Base-by-base conservation (phyloP, 177 flowering plant genomes). In the Telopea speciosissima region DNA sequence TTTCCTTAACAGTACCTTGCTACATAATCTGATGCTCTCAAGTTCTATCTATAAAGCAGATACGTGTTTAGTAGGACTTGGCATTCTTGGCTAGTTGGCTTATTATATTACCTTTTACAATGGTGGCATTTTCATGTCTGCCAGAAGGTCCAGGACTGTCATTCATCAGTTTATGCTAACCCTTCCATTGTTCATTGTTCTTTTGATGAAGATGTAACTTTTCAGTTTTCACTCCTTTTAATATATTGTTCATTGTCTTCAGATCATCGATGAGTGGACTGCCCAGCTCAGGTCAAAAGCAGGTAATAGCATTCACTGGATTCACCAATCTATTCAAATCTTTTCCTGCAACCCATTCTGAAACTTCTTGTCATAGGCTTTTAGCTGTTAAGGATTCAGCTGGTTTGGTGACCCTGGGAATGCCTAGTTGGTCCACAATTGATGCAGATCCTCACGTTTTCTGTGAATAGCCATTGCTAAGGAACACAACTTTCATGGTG, bases 231-330 rank as follows among this genome's bases (percentile, higher is more conserved):
- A 36, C 40, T 36, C 40, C 8, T 36, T 71, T 44, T 42, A 25
- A 60, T 72, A 9, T 72, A 13, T 40, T n/a, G 19, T n/a, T 75
- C 63, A 42, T 36, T 65, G 16, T 69, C 1, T 77, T 75, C 88
- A 92, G 98, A 73, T 92, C 26, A 86, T 88, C 73, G 89, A 88
- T 62, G 98, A 92, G 77, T 92, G 98, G 98, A 83, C 86, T 23
- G 72, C 42, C 70, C 93, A 92, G 81, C 80, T 89, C 63, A 84
- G 88, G 78, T 81, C 91, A 33, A 85, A 76, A 77, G 79, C 81
- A 78, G 91, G 98, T 92, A 76, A 67, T 42, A 8, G 8, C 2
- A 16, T 19, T 25, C 9, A 36, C 40, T 28, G 9, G n/a, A 28
- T 14, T 1, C 1, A 0, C 3, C 36, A 6, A 3, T 14, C 17